Evolutionary conservation across 108 stramenopile genomes (phyloP).

Genomic region (Pseudonitzschia delicatissima): DNA sequence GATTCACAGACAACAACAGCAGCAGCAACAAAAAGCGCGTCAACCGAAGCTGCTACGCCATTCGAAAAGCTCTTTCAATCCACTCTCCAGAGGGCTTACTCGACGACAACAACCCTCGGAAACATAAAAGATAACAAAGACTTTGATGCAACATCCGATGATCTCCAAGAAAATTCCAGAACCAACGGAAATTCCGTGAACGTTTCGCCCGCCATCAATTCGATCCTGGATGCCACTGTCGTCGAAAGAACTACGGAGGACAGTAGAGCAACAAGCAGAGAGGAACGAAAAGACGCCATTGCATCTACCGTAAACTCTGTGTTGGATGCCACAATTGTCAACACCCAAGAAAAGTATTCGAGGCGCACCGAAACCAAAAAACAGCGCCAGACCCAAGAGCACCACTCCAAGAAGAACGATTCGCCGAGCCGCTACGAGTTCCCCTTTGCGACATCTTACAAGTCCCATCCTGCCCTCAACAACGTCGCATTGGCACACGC

Average conservation of each 20-base stretch:
- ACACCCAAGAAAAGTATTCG: background rate
- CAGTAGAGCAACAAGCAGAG: background rate
- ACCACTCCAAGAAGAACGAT: background rate
- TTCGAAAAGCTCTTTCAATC: background rate
- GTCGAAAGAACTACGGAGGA: background rate
- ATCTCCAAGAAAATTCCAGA: background rate
- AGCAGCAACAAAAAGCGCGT: background rate
- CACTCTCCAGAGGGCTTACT: constrained; percentile 5
- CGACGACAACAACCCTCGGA: background rate
- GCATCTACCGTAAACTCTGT: background rate
- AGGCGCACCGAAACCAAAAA: background rate
- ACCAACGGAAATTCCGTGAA: background rate
- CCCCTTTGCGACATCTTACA: background rate
- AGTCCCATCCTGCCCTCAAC: constrained; percentile 56
- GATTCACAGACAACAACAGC: background rate
- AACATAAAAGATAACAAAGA: background rate
- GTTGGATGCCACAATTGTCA: background rate
- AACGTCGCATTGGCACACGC: constrained; percentile 71
- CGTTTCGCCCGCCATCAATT: background rate
- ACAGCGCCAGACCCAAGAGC: background rate
- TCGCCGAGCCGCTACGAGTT: constrained; percentile 1
- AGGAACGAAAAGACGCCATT: background rate
- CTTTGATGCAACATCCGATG: background rate
- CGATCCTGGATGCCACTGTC: background rate
- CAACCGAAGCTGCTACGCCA: background rate